Percentiles rank a stretch among this genome's conserved stretches.
Evolutionary conservation across 208 protist genomes (phyloP).

Genomic region (Wallacemonas sp.): DNA sequence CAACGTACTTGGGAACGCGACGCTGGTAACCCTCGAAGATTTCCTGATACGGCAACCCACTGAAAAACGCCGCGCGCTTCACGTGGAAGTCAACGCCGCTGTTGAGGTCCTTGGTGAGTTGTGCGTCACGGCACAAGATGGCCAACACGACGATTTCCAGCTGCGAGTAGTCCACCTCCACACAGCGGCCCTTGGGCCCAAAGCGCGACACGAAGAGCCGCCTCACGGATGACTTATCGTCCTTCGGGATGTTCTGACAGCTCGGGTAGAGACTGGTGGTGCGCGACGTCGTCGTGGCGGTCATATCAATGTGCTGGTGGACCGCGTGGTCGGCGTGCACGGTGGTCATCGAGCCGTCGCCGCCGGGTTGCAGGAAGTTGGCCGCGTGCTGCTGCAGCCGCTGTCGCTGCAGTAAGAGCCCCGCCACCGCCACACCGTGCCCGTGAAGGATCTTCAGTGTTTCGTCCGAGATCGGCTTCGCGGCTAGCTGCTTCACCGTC

Average conservation of each 20-base stretch:
- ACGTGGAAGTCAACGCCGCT: constrained; percentile 87
- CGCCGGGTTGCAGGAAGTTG: constrained; percentile 43
- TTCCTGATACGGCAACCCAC: constrained; percentile 74
- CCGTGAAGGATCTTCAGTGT: constrained; percentile 45
- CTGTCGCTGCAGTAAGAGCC: constrained; percentile 63
- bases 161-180: constrained; percentile 92
- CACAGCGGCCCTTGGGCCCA: constrained; percentile 65
- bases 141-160: constrained; percentile 86
- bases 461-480: constrained; percentile 44
- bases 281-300: constrained; percentile 72
- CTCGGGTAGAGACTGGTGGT: constrained; percentile 83
- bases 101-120: constrained; percentile 64
- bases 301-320: constrained; percentile 84
- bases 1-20: constrained; percentile 55
- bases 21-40: constrained; percentile 70
- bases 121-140: constrained; percentile 64
- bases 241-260: constrained; percentile 88
- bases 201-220: constrained; percentile 84
- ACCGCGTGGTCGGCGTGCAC: constrained; percentile 66
- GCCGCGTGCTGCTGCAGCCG: constrained; percentile 52
- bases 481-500: constrained; percentile 26
- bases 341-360: constrained; percentile 38
- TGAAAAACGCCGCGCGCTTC: constrained; percentile 84
- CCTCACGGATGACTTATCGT: constrained; percentile 77
- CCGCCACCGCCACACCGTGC: constrained; percentile 44